Percentiles rank a stretch among this genome's conserved stretches.
phyloP scores from a whole-genome alignment of 1,284 basidiomycete genomes.

The Hypsizygus ulmarius region DNA sequence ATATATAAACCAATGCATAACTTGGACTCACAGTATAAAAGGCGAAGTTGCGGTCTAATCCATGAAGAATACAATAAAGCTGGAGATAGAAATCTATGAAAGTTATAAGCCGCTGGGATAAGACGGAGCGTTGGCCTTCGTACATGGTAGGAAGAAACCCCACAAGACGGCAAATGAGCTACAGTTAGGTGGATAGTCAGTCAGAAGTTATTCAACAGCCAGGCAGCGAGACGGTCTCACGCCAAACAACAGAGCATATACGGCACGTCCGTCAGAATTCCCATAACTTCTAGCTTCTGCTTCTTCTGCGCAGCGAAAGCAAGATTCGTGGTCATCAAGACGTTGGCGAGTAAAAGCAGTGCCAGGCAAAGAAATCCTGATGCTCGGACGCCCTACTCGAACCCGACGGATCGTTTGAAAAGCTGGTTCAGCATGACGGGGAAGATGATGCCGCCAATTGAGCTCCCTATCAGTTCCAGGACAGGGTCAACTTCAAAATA shows the following conservation, averaged over 20 bases:
- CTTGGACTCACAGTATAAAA: slow-evolving; percentile 24
- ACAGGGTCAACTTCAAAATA: not conserved
- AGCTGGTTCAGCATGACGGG: slow-evolving; percentile 39
- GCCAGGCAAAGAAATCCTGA: slow-evolving; percentile 9
- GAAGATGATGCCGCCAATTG: slow-evolving; percentile 34
- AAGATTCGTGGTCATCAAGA: slow-evolving; percentile 21
- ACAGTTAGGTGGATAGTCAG: slow-evolving; percentile 7
- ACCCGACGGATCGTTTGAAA: slow-evolving; percentile 28
- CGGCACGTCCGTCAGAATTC: slow-evolving; percentile 13
- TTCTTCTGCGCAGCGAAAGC: not conserved
- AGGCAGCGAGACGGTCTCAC: slow-evolving; percentile 1
- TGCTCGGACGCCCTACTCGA: slow-evolving; percentile 30
- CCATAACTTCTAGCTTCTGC: slow-evolving; percentile 4
- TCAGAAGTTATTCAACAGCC: not conserved
- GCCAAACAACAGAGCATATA: slow-evolving; percentile 8
- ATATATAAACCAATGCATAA: not conserved
- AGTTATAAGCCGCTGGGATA: not conserved
- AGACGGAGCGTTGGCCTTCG: too few relatives aligned
- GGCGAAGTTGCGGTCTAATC: slow-evolving; percentile 22
- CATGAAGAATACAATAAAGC: slow-evolving; percentile 20
- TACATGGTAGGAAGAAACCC: not conserved
- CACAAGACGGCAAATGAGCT: slow-evolving; percentile 15
- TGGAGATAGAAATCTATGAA: slow-evolving; percentile 26
- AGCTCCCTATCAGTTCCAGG: slow-evolving; percentile 23
- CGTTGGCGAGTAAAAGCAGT: slow-evolving; percentile 3